Evolutionary conservation across 2,329 filamentous ascomycete species (phyloP), one percentile per base, ranked within the genome.

Genomic region (Parascedosporium putredinis): DNA sequence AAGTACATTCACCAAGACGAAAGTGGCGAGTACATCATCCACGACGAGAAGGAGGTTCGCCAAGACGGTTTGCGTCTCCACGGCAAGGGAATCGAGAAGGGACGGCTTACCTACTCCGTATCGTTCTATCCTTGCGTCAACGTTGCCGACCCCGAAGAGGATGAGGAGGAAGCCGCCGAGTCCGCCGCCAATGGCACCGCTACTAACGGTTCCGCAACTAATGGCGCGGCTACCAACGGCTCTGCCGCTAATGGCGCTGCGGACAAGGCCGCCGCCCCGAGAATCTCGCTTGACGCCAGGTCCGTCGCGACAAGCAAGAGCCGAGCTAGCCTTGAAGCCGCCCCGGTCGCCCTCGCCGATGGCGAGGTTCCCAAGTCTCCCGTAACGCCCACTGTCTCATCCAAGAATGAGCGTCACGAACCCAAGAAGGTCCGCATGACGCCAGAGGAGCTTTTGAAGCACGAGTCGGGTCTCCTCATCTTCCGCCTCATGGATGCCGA

Each of bases 401-500:
- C 70, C 8, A 75, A 79, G 54, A 71, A 73, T 4, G 47, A 49
- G 16, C 23, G 27, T 47, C 67, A 64, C 5, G 74, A 74, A 34
- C 73, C 81, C 12, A 85, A 88, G 24, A 95, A 94, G 70, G 72
- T 96, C 55, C 81, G 75, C 50, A 78, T 98, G 46, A 81, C 77
- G 4, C 79, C 82, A 1, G 84, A 96, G 53, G 87, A 97, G 62
- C 75, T 98, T 18, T 69, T 84, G 57, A 81, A 86, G 61, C 84
- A 96, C 62, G 89, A 97, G 69, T 93, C 87, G 51, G 93, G 93
- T 55, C 77, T 98, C 51, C 75, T 98, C 55, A 86, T 98, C 50
- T 97, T 98, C 76, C 91, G 90, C 62, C 79, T 98, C 51, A 80
- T 96, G 62, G 90, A 97, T 54, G 89, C 84, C 22, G 85, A 96